These are phyloP conservation scores for Xerocomus nothofagi DNA, from an alignment of 1,284 basidiomycete species.

Conservation along the genomic window DNA sequence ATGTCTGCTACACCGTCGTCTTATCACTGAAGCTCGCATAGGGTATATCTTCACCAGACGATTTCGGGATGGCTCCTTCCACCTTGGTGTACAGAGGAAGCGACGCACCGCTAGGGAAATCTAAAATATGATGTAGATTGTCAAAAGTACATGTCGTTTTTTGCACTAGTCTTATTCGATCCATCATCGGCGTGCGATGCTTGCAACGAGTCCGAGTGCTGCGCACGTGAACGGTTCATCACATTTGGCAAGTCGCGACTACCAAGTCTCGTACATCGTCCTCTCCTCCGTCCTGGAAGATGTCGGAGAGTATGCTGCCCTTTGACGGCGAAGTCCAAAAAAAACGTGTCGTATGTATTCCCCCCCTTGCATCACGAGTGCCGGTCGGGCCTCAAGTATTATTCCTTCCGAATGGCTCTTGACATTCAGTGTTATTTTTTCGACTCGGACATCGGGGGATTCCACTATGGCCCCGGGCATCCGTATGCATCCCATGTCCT, in stretches of 20 bases:
- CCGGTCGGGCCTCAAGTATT: conserved; percentile 1
- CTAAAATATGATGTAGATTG: conserved; percentile 39
- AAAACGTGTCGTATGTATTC: conserved; percentile 78
- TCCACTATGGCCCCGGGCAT: conserved; percentile 96
- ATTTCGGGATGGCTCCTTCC: conserved; percentile 82
- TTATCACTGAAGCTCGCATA: conserved; percentile 32
- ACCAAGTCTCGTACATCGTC: conserved; percentile 10
- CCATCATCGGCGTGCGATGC: background rate
- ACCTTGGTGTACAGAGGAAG: conserved; percentile 69
- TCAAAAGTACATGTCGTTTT: conserved; percentile 10
- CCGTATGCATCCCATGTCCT: conserved; percentile 49
- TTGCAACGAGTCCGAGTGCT: background rate
- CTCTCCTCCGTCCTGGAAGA: conserved; percentile 26
- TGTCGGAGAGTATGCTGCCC: conserved; percentile 60
- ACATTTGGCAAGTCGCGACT: too few species aligned
- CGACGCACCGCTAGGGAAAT: conserved; percentile 43
- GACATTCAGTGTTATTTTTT: conserved; percentile 89
- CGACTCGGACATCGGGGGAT: conserved; percentile 98
- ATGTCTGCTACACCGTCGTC: conserved; percentile 1
- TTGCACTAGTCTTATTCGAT: background rate
- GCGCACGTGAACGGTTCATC: conserved; percentile 22
- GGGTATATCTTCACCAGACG: conserved; percentile 64
- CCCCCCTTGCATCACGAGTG: conserved; percentile 7
- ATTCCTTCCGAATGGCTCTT: conserved; percentile 6
- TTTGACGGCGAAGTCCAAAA: conserved; percentile 73